A percentile compares a stretch with the other conserved stretches of the same genome.
These are phyloP conservation scores for Furcasterigmium sp. DNA, from an alignment of 2,329 filamentous ascomycete genomes.

Conservation along the genomic window DNA sequence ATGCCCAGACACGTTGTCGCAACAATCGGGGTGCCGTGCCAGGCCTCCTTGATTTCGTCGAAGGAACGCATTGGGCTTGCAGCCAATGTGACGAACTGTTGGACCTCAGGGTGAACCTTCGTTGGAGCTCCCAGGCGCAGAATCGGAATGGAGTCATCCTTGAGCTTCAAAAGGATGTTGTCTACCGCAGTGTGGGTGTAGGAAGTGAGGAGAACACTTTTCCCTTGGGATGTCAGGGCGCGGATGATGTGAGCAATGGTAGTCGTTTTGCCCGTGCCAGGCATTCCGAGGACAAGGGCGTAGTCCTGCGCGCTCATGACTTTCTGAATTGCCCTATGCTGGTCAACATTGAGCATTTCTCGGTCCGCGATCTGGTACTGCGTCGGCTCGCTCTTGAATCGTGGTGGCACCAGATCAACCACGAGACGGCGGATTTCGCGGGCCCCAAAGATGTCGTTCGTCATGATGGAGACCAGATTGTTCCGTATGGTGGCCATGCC, in stretches of 20 bases:
- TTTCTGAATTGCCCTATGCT: constrained; percentile 81
- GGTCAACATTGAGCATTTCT: constrained; percentile 77
- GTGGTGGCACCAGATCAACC: constrained; percentile 68
- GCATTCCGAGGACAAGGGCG: constrained; percentile 96
- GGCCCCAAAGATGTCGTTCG: constrained; percentile 66
- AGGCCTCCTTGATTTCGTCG: constrained; percentile 77
- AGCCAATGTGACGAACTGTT: constrained; percentile 76
- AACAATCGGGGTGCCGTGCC: constrained; percentile 82
- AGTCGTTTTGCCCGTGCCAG: constrained; percentile 95
- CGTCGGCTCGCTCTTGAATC: constrained; percentile 63
- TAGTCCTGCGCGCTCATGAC: constrained; percentile 96
- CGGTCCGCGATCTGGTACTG: constrained; percentile 58
- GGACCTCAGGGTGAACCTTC: constrained; percentile 85
- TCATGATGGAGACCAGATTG: constrained; percentile 91
- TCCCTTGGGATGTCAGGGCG: constrained; percentile 79
- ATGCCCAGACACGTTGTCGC: constrained; percentile 93
- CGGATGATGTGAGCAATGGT: constrained; percentile 97
- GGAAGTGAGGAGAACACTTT: constrained; percentile 87
- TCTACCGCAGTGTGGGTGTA: constrained; percentile 98
- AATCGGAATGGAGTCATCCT: constrained; percentile 69
- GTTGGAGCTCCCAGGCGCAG: constrained; percentile 79
- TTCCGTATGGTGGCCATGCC: constrained; percentile 94
- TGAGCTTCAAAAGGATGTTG: constrained; percentile 93
- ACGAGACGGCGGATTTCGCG: constrained; percentile 72
- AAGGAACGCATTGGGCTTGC: constrained; percentile 68